Percentiles rank a stretch among this genome's conserved stretches.
These are phyloP conservation scores for Penicillium sp. DNA, from an alignment of 2,329 filamentous ascomycete genomes.

Conservation along the genomic window DNA sequence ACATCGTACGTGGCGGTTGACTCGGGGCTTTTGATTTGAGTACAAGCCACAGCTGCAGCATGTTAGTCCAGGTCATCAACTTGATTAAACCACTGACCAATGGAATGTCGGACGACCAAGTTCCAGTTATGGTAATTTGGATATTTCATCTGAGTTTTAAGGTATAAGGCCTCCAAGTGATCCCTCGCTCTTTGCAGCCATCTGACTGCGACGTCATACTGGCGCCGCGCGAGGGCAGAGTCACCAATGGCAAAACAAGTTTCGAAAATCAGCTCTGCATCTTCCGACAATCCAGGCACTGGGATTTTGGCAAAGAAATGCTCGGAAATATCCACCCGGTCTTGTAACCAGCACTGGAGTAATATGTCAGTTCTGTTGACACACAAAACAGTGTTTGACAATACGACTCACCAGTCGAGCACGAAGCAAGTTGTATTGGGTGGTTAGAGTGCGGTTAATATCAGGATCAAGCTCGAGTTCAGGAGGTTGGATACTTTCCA, in stretches of 20 bases:
- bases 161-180: slow-evolving; percentile 50
- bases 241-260: slow-evolving; percentile 71
- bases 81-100: slow-evolving; percentile 47
- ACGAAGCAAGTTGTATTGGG: slow-evolving; percentile 65
- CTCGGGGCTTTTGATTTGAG: slow-evolving; percentile 41
- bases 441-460: slow-evolving; percentile 24
- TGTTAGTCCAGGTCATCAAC: slow-evolving; percentile 3
- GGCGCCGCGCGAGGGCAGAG: slow-evolving; percentile 52
- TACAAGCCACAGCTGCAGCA: slow-evolving; percentile 28
- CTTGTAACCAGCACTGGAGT: slow-evolving; percentile 70
- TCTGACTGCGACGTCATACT: slow-evolving; percentile 56
- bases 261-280: slow-evolving; percentile 59
- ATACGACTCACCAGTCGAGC: slow-evolving; percentile 60
- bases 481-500: slow-evolving; percentile 31
- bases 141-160: slow-evolving; percentile 48
- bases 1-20: slow-evolving; percentile 54
- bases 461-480: slow-evolving; percentile 8
- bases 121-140: slow-evolving; percentile 64
- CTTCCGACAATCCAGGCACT: slow-evolving; percentile 39
- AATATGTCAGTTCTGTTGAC: neutral
- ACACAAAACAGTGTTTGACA: neutral
- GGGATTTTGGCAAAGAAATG: slow-evolving; percentile 67
- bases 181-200: slow-evolving; percentile 73
- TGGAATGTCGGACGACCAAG: slow-evolving; percentile 63
- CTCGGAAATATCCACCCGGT: slow-evolving; percentile 71